Conservation (phyloP, 2,329 filamentous ascomycete genomes). For the Tolypocladium inflatum region DNA sequence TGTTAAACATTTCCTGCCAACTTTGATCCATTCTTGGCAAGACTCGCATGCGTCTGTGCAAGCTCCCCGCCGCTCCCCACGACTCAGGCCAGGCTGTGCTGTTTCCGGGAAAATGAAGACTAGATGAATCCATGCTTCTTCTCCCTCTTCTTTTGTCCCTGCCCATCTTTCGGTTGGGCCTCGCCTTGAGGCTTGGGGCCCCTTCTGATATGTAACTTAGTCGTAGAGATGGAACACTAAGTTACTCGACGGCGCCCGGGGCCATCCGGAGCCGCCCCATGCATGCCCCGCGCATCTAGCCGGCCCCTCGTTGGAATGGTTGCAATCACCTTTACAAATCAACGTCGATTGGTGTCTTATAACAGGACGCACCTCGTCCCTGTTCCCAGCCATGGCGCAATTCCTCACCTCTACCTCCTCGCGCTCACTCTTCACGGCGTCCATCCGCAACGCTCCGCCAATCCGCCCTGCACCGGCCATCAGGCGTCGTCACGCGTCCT, state of each 20-base stretch:
- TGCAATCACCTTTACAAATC: not conserved
- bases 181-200: no score
- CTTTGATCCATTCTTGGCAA: no score
- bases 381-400: not conserved
- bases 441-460: not conserved
- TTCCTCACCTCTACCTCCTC: not conserved
- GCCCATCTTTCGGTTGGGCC: no score
- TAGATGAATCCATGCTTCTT: no score
- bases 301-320: not conserved
- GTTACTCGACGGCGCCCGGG: no score
- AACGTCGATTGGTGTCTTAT: not conserved
- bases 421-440: not conserved
- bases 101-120: no score
- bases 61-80: no score
- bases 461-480: not conserved
- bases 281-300: not conserved
- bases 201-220: conserved; percentile 8
- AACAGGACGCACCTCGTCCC: not conserved
- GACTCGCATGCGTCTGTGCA: no score
- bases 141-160: no score
- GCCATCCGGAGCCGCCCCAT: not conserved
- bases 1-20: no score
- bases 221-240: no score
- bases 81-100: no score
- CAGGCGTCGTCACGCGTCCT: not conserved